These are phyloP conservation scores for Xylogone sp. DNA, from an alignment of 2,329 filamentous ascomycete species.

Conservation along the genomic window DNA sequence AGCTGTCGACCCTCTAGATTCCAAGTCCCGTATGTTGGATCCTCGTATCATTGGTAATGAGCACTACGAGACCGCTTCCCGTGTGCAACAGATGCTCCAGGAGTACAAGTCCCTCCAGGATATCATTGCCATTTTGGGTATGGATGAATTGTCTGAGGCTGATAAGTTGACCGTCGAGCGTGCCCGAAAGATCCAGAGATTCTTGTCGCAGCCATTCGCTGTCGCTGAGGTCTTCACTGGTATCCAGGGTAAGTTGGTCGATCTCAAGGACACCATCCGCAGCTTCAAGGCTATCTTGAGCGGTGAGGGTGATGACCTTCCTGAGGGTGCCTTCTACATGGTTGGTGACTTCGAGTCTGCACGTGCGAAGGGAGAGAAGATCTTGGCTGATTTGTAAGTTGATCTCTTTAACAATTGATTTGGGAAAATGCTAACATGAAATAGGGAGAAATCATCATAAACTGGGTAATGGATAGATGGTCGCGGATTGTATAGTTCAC, in stretches of 20 bases:
- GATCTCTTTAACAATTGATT: slow-evolving; percentile 25
- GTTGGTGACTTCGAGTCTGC: slow-evolving; percentile 94
- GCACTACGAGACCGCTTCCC: slow-evolving; percentile 92
- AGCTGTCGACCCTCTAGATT: slow-evolving; percentile 98
- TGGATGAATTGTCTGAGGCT: slow-evolving; percentile 98
- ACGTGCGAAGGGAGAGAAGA: slow-evolving; percentile 98
- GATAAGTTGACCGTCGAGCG: slow-evolving; percentile 99
- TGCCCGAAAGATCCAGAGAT: slow-evolving; percentile 99
- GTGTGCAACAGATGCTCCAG: slow-evolving; percentile 98
- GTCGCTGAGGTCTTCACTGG: slow-evolving; percentile 78
- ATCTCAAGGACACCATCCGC: slow-evolving; percentile 96
- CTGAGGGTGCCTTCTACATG: slow-evolving; percentile 95
- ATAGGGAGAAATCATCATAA: neutral
- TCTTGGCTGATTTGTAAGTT: slow-evolving; percentile 76
- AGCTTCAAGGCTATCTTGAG: slow-evolving; percentile 86
- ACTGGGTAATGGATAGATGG: neutral
- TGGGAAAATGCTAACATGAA: slow-evolving; percentile 36
- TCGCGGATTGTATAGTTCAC: neutral
- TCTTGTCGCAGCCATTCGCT: slow-evolving; percentile 99
- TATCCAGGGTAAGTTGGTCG: slow-evolving; percentile 86
- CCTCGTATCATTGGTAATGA: slow-evolving; percentile 97
- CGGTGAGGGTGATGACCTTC: slow-evolving; percentile 93
- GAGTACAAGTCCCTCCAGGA: slow-evolving; percentile 99
- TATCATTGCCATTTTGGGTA: slow-evolving; percentile 99
- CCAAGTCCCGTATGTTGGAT: slow-evolving; percentile 99